These are phyloP conservation scores for Lactifluus hygrophoroides DNA, from an alignment of 768 basidiomycete species.

Conservation along the genomic window DNA sequence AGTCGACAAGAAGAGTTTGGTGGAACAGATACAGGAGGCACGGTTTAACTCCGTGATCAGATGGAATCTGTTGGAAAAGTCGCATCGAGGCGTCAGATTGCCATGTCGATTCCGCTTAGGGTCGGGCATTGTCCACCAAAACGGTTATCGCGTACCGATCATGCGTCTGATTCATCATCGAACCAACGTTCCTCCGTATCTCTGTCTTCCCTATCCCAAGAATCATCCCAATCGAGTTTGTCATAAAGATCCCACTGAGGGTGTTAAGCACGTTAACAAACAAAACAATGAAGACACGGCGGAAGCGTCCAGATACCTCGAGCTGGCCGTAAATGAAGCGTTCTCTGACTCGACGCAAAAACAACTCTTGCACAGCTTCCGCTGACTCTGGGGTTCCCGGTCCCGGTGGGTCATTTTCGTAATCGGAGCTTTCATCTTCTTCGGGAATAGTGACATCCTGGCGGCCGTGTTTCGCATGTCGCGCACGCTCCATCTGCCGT, in stretches of 20 bases:
- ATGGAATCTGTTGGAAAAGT: not conserved
- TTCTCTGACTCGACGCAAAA: conserved; percentile 58
- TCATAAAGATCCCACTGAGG: conserved; percentile 61
- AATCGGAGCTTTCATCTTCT: conserved; percentile 51
- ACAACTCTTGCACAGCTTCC: conserved; percentile 29
- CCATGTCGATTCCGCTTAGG: not conserved
- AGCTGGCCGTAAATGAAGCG: conserved; percentile 68
- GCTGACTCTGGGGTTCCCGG: conserved; percentile 43
- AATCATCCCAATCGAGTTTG: conserved; percentile 66
- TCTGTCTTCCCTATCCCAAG: conserved; percentile 50
- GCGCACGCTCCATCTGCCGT: conserved; percentile 55
- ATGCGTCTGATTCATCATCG: conserved; percentile 60
- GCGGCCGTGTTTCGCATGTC: conserved; percentile 37
- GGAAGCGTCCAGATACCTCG: conserved; percentile 40
- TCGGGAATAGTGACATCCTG: conserved; percentile 50
- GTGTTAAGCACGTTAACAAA: conserved; percentile 3
- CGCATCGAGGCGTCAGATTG: not conserved
- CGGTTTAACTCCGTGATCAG: too few species aligned
- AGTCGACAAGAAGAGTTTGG: too few species aligned
- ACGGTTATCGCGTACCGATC: not conserved
- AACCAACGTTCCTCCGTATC: conserved; percentile 69
- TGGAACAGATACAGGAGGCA: not conserved
- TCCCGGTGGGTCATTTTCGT: conserved; percentile 31
- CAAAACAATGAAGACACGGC: not conserved
- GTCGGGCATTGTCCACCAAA: not conserved